phyloP scores from a whole-genome alignment of 1,139 yeast genomes.

The Saccharomyces pastorianus region DNA sequence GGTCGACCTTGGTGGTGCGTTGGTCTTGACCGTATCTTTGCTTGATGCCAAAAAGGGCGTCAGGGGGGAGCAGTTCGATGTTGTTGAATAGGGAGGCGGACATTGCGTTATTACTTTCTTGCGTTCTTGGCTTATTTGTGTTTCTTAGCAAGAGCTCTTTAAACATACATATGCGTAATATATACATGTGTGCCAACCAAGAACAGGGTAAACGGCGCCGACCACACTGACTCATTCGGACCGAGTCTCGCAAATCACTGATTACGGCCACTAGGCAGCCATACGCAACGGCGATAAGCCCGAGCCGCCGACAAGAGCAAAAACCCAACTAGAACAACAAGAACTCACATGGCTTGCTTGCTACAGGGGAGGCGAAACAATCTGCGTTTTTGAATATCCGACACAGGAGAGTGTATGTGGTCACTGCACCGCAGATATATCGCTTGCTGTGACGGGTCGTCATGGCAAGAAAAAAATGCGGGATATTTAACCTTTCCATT shows the following conservation, averaged over 20 bases:
- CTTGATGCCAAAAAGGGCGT: slow-evolving; percentile 76
- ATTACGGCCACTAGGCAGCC: neutral
- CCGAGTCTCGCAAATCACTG: neutral
- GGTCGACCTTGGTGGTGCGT: slow-evolving; percentile 58
- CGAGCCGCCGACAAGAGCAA: neutral
- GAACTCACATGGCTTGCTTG: too few relatives aligned
- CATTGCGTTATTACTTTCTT: slow-evolving; percentile 6
- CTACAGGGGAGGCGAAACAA: too few relatives aligned
- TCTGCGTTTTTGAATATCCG: too few relatives aligned
- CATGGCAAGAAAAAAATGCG: too few relatives aligned
- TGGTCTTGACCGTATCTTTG: slow-evolving; percentile 63
- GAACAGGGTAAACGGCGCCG: neutral
- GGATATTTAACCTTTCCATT: too few relatives aligned
- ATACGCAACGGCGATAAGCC: neutral
- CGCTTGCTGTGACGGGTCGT: too few relatives aligned
- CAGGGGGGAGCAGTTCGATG: slow-evolving; percentile 60
- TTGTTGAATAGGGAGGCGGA: slow-evolving; percentile 34
- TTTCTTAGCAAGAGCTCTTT: neutral
- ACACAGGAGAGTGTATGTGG: too few relatives aligned
- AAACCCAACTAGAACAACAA: too few relatives aligned
- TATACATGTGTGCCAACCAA: neutral
- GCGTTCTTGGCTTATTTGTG: neutral
- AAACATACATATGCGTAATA: neutral
- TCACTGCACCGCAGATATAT: too few relatives aligned
- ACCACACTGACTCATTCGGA: neutral